Evolutionary conservation across 1,284 basidiomycete species (phyloP), one percentile per base, ranked within the genome.

Genomic region (Cerrena zonata): DNA sequence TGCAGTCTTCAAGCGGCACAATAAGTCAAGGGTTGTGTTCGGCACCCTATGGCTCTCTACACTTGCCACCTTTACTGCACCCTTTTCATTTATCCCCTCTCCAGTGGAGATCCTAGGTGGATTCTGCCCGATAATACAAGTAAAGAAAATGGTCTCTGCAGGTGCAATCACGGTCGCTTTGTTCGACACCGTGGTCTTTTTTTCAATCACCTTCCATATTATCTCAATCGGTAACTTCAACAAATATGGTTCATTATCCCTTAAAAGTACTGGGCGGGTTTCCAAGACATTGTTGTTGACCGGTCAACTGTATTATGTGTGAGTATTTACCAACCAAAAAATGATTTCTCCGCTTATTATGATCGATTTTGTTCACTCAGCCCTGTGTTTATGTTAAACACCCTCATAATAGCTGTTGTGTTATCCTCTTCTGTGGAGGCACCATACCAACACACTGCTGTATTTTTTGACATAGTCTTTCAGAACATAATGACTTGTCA

Each of bases 161-260:
- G 49, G 49, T 2, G 39, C 45, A 12, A 23, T 50, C 43, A 36
- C 44, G 30, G 36, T 45, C 18, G 49, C 27, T 23, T 42, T 50
- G 4, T 26, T 45, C 24, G 49, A 50, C 36, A 50, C 49, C 5
- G 12, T 50, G 3, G 49, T 50, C 21, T 45, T 50, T 18, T 34
- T 50, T 11, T 41, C 49, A 3, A 50, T 50, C 36, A 37, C 49
- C 4, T 24, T 22, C 25, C 22, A 30, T 5, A 15, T 50, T 5
- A 22, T 24, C 4, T 45, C 36, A 21, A 37, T 23, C 36, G 34
- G 49, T 39, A n/a, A 39, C 7, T 42, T 43, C 21, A 43, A n/a
- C n/a, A n/a, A 45, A 38, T 37, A 11, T 7, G 45, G 42, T 25
- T 2, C 22, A 2, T 42, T 24, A 18, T 19, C 30, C 19, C 12